phyloP scores from a whole-genome alignment of 163 green algal species.

The Chloromonas sp. region DNA sequence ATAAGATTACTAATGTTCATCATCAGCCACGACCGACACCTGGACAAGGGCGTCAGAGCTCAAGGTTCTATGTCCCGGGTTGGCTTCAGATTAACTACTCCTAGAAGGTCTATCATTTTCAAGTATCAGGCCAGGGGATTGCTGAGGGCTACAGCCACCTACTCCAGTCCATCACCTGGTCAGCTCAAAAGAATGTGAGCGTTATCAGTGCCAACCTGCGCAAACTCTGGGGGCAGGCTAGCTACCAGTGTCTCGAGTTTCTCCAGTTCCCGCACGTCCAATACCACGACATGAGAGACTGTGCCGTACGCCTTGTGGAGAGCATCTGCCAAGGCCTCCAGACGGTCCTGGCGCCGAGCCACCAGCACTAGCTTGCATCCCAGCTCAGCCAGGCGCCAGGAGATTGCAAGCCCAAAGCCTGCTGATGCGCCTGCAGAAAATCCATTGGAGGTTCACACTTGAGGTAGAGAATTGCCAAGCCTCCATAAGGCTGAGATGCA shows the following conservation, averaged over 20 bases:
- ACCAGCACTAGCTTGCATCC: slow-evolving; percentile 30
- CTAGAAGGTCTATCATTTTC: too few species aligned
- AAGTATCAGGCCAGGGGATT: too few species aligned
- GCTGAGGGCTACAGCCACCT: too few species aligned
- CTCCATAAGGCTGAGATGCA: too few species aligned
- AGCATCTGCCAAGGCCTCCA: slow-evolving; percentile 33
- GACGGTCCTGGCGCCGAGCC: slow-evolving; percentile 30
- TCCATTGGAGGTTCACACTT: too few species aligned
- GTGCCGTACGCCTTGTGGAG: slow-evolving; percentile 9
- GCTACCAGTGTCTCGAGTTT: slow-evolving; percentile 39
- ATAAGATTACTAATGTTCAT: too few species aligned
- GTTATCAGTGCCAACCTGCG: slow-evolving; percentile 14
- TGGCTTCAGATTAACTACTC: too few species aligned
- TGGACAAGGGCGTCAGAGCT: too few species aligned
- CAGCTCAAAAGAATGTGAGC: background rate
- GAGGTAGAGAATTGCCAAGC: too few species aligned
- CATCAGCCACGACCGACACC: too few species aligned
- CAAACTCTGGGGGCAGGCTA: slow-evolving; percentile 53
- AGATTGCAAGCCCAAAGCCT: slow-evolving; percentile 18
- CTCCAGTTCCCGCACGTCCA: slow-evolving; percentile 59
- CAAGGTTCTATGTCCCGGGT: too few species aligned
- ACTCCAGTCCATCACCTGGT: too few species aligned
- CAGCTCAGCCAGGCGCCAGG: slow-evolving; percentile 15
- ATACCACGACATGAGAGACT: slow-evolving; percentile 53
- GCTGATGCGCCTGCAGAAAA: slow-evolving; percentile 13